These are phyloP conservation scores for Gossypium bickii DNA, from an alignment of 345 rosid species.

Conservation along the genomic window DNA sequence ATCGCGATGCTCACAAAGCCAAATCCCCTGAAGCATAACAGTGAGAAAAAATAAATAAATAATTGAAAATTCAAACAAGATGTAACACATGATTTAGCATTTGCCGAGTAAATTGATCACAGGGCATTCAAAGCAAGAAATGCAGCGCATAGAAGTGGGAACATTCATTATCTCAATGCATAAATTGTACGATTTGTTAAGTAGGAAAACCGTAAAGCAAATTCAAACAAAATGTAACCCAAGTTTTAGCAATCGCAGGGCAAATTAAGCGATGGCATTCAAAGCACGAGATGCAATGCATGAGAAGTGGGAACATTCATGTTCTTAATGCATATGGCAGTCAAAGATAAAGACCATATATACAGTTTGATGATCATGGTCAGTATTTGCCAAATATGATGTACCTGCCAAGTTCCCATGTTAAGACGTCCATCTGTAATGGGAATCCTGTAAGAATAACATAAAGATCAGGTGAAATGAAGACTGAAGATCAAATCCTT, in stretches of 20 bases:
- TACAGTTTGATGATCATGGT: not conserved
- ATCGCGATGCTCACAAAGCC: conserved; percentile 97
- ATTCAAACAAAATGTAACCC: not conserved
- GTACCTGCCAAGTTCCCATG: conserved; percentile 98
- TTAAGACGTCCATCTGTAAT: conserved; percentile 76
- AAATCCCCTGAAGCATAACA: conserved; percentile 64
- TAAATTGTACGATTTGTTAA: not conserved
- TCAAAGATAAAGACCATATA: not conserved
- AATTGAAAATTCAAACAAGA: too few species aligned
- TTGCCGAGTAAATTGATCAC: too few species aligned
- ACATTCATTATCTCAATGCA: too few species aligned
- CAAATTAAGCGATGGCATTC: not conserved
- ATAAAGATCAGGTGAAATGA: conserved; percentile 7
- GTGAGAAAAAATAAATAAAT: not conserved
- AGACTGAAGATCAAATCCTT: conserved; percentile 4
- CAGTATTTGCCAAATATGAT: not conserved
- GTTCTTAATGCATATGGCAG: not conserved
- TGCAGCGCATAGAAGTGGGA: too few species aligned
- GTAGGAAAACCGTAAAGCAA: not conserved
- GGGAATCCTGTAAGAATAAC: conserved; percentile 60
- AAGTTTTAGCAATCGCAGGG: not conserved
- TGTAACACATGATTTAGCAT: too few species aligned
- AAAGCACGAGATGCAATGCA: not conserved
- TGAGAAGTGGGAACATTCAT: not conserved
- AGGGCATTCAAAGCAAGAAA: too few species aligned